A percentile compares a stretch with the other conserved stretches of the same genome.
Conservation (phyloP, 1,139 yeast species). For the Meyerozyma athensensis region DNA sequence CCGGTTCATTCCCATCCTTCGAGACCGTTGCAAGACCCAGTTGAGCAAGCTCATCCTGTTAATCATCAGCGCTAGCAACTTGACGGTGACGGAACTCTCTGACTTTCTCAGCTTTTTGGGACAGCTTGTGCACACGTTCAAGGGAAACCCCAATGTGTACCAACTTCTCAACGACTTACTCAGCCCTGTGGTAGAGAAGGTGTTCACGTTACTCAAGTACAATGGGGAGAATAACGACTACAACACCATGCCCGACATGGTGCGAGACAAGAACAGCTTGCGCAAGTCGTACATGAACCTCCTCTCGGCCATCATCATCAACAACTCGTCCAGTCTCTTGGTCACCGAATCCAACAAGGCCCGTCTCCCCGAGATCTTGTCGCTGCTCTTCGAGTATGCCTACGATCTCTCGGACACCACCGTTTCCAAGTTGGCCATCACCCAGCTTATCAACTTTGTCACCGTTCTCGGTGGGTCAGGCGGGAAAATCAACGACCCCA, state of each 20-base stretch:
- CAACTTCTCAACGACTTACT: conserved; percentile 68
- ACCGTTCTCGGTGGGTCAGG: conserved; percentile 56
- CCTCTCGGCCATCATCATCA: conserved; percentile 64
- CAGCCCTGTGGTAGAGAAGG: conserved; percentile 67
- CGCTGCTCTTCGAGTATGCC: conserved; percentile 62
- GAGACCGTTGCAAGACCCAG: conserved; percentile 43
- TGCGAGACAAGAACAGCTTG: conserved; percentile 56
- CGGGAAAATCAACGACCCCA: conserved; percentile 56
- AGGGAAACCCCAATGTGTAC: conserved; percentile 62
- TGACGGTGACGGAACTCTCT: conserved; percentile 61
- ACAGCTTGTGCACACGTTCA: conserved; percentile 78
- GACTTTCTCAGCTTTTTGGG: conserved; percentile 86
- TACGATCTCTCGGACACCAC: conserved; percentile 50
- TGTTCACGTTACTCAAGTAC: conserved; percentile 48
- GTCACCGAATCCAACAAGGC: conserved; percentile 62
- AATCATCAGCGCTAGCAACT: conserved; percentile 62
- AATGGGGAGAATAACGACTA: conserved; percentile 19
- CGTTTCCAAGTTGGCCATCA: conserved; percentile 65
- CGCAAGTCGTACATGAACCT: conserved; percentile 69
- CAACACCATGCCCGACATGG: conserved; percentile 45
- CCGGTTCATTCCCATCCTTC: conserved; percentile 71
- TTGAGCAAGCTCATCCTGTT: conserved; percentile 70
- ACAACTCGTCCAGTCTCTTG: conserved; percentile 75
- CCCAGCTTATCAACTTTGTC: conserved; percentile 64
- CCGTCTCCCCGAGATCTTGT: conserved; percentile 59